Evolutionary conservation across 1,284 basidiomycete genomes (phyloP), one percentile per base, ranked within the genome.

Genomic region (Coniferiporia sulphurascens): DNA sequence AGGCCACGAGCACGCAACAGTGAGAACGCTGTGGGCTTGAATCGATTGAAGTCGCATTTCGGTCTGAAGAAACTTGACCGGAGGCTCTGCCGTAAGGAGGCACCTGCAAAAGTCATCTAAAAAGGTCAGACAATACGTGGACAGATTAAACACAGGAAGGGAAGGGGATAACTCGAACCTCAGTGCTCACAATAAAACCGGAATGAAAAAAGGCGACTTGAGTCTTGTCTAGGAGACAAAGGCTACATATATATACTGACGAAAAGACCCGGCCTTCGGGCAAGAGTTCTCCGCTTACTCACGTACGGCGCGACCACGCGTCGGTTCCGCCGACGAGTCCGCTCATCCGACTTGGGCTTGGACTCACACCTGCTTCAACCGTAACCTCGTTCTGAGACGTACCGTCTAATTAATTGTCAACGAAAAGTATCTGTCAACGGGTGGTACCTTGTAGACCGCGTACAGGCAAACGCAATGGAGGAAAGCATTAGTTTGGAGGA

Each of bases 401-500:
- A 27, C 27, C 27, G 27, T 5, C 27, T 5, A 27, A 35, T 8
- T 27, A 13, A 5, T 13, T 12, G 27, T 12, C 12, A 12, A 52
- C n/a, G 4, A n/a, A 52, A 52, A 52, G 27, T 35, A 35, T 36
- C 17, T 48, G 27, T 48, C 48, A 48, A 48, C 10, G 32, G n/a
- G n/a, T n/a, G n/a, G n/a, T 21, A 22, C 19, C 32, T 35, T 17
- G 27, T 3, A 2, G 41, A 1, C 50, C 41, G n/a, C 41, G 12
- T 43, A 3, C 27, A 27, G 27, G 19, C 32, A 21, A 21, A 49
- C 27, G 45, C 34, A 17, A 85, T 89, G 85, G 89, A 90, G 76
- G 89, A 94, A 73, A 89, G 90, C 71, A 89, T 97, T 71, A 89
- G 91, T 66, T 84, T 99, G 70, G 95, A 98, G 71, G 97, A 99